Base-by-base conservation (phyloP, 2,329 filamentous ascomycete genomes). In the Chrysosporium queenslandicum region DNA sequence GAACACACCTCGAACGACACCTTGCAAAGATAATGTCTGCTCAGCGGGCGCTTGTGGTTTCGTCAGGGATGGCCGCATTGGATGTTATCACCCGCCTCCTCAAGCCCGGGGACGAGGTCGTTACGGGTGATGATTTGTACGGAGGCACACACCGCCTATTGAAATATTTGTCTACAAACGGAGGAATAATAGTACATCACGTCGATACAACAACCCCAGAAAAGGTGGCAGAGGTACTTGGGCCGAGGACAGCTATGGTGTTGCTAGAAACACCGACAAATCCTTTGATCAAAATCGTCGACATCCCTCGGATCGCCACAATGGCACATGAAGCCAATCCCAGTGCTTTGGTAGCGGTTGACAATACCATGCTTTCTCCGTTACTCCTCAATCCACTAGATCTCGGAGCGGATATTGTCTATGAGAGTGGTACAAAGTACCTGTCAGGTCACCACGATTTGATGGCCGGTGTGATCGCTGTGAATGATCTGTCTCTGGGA, bases 1-100 rank as follows among this genome's bases (percentile, higher is more conserved):
- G 92, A 59, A 94, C 91, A 30, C 92, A 98, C 65, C 81, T 98
- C 57, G 92, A 98, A 74, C 83, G 91, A 54, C 92, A 98, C 70
- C 77, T 98, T 62, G 92, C 94, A 64, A 98, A 98, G 79, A 94
- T 98, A 68, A 98, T 98, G 94, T 90, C 87, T 61, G 92, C 92
- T 42, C 82, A 83, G 63, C 86, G 94, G 53, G 87, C 88, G 8
- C 80, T 98, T 47, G 91, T 94, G 46, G 91, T 97, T 41, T 89
- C 90, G 50, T 97, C 91, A 0, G 92, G 92, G 53, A 98, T 98
- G 92, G 92, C 89, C 50, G 92, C 92, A 21, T 75, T 97, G 63
- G 92, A 98, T 70, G 91, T 98, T 58, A 96, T 98, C 60, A 94
- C 89, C 14, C 84, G 92, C 50, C 76, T 97, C 12, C 77, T 98